Conservation (phyloP, 768 basidiomycete genomes). For the Tulasnella sp. region DNA sequence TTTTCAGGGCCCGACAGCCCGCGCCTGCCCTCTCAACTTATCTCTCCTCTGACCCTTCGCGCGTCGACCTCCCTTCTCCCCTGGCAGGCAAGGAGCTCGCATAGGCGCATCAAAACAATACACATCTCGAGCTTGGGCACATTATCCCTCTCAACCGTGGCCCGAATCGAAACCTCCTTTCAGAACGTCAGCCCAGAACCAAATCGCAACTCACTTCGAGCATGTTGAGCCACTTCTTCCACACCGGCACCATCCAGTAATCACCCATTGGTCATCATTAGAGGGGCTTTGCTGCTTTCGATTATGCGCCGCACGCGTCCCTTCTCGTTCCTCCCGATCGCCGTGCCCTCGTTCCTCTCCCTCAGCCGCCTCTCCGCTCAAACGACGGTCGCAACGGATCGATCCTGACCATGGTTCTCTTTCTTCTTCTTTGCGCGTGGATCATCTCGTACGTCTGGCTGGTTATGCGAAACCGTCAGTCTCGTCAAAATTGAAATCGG, state of each 20-base stretch:
- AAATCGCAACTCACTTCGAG: not conserved
- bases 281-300: too few species aligned
- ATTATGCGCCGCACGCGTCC: conserved; percentile 80
- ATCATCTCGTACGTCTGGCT: not conserved
- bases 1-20: too few species aligned
- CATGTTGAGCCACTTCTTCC: not conserved
- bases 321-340: not conserved
- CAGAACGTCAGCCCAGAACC: not conserved
- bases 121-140: too few species aligned
- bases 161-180: too few species aligned
- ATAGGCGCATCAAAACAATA: too few species aligned
- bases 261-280: not conserved
- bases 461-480: not conserved
- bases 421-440: conserved; percentile 10
- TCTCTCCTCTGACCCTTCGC: too few species aligned
- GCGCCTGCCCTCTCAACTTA: too few species aligned
- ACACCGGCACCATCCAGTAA: not conserved
- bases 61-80: too few species aligned
- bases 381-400: conserved; percentile 5
- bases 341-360: not conserved
- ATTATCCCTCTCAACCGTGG: too few species aligned
- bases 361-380: conserved; percentile 7
- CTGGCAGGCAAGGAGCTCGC: too few species aligned
- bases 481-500: not conserved
- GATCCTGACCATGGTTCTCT: not conserved